Evolutionary conservation across 208 protist genomes (phyloP).

Genomic region (Acanthamoeba comandoni): DNA sequence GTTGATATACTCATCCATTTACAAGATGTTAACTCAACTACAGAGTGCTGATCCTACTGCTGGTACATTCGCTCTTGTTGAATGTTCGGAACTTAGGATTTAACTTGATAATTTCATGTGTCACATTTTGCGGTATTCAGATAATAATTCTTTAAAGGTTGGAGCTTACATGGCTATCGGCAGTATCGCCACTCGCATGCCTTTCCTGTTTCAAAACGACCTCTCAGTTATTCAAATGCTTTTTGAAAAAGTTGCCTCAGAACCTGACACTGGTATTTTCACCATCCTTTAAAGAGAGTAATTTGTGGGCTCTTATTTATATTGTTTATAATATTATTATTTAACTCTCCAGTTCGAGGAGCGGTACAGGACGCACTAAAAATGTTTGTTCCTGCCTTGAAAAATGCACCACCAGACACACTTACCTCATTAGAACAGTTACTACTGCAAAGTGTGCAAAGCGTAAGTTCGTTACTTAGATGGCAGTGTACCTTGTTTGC

Average conservation of each 20-base stretch:
- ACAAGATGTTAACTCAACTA: conserved; percentile 53
- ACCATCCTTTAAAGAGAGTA: too few relatives aligned
- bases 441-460: neutral
- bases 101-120: neutral
- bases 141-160: conserved; percentile 50
- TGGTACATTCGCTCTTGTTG: neutral
- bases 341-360: conserved; percentile 9
- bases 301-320: neutral
- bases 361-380: conserved; percentile 68
- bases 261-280: conserved; percentile 37
- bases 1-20: conserved; percentile 51
- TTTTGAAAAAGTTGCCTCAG: conserved; percentile 17
- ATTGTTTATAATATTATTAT: neutral
- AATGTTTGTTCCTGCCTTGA: conserved; percentile 56
- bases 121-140: neutral
- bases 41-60: conserved; percentile 21
- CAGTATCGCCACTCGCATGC: conserved; percentile 63
- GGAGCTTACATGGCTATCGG: conserved; percentile 54
- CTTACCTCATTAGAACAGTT: too few relatives aligned
- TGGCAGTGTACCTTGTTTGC: neutral
- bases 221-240: conserved; percentile 62
- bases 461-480: neutral
- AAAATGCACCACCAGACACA: neutral
- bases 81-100: neutral
- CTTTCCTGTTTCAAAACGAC: conserved; percentile 44